phyloP scores from a whole-genome alignment of 345 rosid species.

The Aquilaria sinensis region DNA sequence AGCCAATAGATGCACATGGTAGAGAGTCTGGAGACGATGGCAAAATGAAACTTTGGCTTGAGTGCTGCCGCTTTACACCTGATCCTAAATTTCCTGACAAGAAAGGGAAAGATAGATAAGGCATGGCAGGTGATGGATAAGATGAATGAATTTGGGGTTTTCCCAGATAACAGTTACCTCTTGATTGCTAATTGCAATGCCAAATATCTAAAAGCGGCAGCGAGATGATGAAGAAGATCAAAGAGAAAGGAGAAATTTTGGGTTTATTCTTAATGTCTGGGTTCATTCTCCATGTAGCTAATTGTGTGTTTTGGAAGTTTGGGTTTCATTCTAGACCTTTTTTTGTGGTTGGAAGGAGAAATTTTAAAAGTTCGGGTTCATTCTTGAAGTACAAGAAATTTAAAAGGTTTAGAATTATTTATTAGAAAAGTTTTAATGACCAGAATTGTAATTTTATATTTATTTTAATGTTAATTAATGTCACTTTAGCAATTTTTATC shows the following conservation, averaged over 20 bases:
- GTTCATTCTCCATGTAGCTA: too few species aligned
- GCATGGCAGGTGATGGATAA: slow-evolving; percentile 38
- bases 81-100: slow-evolving; percentile 33
- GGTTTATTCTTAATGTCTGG: too few species aligned
- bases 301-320: too few species aligned
- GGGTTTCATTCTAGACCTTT: too few species aligned
- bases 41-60: slow-evolving; percentile 18
- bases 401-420: too few species aligned
- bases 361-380: too few species aligned
- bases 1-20: slow-evolving; percentile 37
- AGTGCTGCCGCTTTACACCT: slow-evolving; percentile 40
- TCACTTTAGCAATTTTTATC: too few species aligned
- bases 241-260: slow-evolving; percentile 23
- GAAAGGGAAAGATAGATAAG: slow-evolving; percentile 31
- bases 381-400: too few species aligned
- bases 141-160: slow-evolving; percentile 28
- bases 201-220: slow-evolving; percentile 39
- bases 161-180: slow-evolving; percentile 43
- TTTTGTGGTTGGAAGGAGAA: too few species aligned
- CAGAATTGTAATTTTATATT: too few species aligned
- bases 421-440: too few species aligned
- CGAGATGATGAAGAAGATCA: slow-evolving; percentile 43
- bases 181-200: slow-evolving; percentile 36
- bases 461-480: too few species aligned
- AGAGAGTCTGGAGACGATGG: slow-evolving; percentile 22